These are phyloP conservation scores for Aspergillus novoparasiticus DNA, from an alignment of 2,329 filamentous ascomycete genomes.

Conservation along the genomic window DNA sequence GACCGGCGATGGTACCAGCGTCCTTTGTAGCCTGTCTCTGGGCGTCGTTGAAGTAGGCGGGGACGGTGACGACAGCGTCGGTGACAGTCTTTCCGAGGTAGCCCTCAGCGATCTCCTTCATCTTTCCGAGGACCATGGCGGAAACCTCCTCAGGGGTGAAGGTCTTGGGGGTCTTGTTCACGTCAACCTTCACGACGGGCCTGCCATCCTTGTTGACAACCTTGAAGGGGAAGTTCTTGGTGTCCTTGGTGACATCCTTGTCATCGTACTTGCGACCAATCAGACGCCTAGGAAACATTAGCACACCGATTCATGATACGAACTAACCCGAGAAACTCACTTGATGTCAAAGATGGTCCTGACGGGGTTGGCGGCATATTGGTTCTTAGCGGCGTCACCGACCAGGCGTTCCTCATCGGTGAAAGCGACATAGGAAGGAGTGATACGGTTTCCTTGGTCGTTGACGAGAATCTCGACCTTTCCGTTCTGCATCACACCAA, in stretches of 20 bases:
- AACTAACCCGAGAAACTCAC: constrained; percentile 56
- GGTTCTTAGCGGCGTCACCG: constrained; percentile 97
- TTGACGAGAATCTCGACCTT: constrained; percentile 96
- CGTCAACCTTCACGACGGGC: constrained; percentile 74
- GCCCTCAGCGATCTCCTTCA: constrained; percentile 67
- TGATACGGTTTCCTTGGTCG: constrained; percentile 96
- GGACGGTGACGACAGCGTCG: constrained; percentile 82
- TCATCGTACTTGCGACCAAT: constrained; percentile 83
- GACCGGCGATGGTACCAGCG: constrained; percentile 85
- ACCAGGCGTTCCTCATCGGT: constrained; percentile 96
- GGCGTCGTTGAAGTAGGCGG: constrained; percentile 98
- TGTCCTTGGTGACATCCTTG: constrained; percentile 85
- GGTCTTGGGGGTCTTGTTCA: constrained; percentile 59
- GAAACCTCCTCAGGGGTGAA: constrained; percentile 69
- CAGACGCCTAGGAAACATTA: constrained; percentile 61
- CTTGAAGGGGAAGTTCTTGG: constrained; percentile 99
- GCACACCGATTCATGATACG: neutral
- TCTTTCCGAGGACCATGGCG: constrained; percentile 68
- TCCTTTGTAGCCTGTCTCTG: constrained; percentile 97
- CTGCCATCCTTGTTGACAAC: constrained; percentile 88
- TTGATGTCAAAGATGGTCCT: constrained; percentile 82
- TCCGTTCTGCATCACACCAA: constrained; percentile 94
- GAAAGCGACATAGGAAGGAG: constrained; percentile 92
- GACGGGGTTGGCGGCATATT: constrained; percentile 77
- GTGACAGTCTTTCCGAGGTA: constrained; percentile 64